Evolutionary conservation across 352 stramenopile genomes (phyloP), one percentile per base, ranked within the genome.

Genomic region (Elongisporangium anandrum): DNA sequence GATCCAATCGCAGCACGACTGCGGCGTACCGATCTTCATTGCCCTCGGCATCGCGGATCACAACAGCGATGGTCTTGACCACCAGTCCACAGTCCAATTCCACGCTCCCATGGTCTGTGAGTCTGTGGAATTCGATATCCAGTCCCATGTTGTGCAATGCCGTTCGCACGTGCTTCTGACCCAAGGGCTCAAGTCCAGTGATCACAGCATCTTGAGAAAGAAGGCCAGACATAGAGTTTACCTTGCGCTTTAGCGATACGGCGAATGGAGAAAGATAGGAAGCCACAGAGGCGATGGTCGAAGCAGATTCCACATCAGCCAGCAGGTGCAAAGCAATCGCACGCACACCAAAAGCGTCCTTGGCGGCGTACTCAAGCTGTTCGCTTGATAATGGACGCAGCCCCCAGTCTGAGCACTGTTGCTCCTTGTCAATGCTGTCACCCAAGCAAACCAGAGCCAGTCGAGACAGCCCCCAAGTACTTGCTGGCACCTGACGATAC

Each of bases 401-500:
- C 21, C 71, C 69, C 80, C 80, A 90, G 54, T 88, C 77, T 0
- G 75, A 87, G 47, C 77, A 87, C 53, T 90, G 80, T 52, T 90
- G 63, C 48, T 87, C 72, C 26, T 88, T 90, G 54, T 81, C 69
- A 22, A 90, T 26, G 20, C 64, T 41, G n/a, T 74, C 59, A 9
- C 71, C 64, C 17, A 87, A 54, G 19, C 77, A 86, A 7, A 39
- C 57, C 10, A 60, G 48, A 29, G 78, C 77, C 0, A 90, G 66
- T 29, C 67, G 67, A 21, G 77, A 83, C 10, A 90, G 60, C 3
- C 80, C 80, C 77, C 77, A 87, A n/a, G 71, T 60, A 20, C 65
- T 72, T 3, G 73, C 72, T 3, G 73, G 75, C 26, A 85, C n/a
- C 10, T 75, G 68, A 19, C 79, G 66, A 61, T 72, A 81, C 16